Evolutionary conservation across 2,329 filamentous ascomycete species (phyloP).

Genomic region (Helotiales sp.): DNA sequence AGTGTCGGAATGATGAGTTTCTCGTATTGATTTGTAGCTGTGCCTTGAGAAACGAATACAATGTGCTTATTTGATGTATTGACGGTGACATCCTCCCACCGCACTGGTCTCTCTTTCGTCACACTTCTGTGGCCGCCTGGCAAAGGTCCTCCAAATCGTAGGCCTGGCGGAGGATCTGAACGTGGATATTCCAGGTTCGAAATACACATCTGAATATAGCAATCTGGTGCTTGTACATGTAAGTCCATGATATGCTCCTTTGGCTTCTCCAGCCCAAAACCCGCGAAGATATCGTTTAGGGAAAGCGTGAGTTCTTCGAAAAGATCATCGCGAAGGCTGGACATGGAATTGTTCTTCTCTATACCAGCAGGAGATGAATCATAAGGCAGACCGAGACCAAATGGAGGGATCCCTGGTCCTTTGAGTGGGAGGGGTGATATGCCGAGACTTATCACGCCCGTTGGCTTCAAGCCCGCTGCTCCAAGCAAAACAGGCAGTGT

Average conservation of each 20-base stretch:
- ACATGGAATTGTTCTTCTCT: constrained; percentile 42
- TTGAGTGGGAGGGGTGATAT: constrained; percentile 45
- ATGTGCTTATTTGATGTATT: constrained; percentile 48
- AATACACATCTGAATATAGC: constrained; percentile 44
- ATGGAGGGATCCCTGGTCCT: constrained; percentile 48
- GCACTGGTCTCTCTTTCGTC: constrained; percentile 46
- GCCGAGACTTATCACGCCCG: constrained; percentile 49
- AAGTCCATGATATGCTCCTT: constrained; percentile 34
- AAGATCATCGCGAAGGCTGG: constrained; percentile 13
- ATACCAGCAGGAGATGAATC: constrained; percentile 46
- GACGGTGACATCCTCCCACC: constrained; percentile 51
- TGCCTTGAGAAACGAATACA: constrained; percentile 47
- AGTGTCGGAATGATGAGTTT: constrained; percentile 46
- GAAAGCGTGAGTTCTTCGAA: not conserved
- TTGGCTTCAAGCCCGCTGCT: constrained; percentile 46
- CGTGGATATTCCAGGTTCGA: constrained; percentile 46
- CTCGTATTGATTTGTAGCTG: constrained; percentile 38
- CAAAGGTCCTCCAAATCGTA: constrained; percentile 53
- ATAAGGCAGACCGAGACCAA: constrained; percentile 47
- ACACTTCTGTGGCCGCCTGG: constrained; percentile 42
- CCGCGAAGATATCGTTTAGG: constrained; percentile 32
- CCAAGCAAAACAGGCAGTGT: constrained; percentile 47
- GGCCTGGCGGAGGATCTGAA: constrained; percentile 44
- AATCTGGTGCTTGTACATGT: constrained; percentile 33
- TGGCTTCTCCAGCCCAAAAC: constrained; percentile 41